Evolutionary conservation across 2,329 filamentous ascomycete genomes (phyloP), one percentile per base, ranked within the genome.

Genomic region (Albophoma yamanashiensis): DNA sequence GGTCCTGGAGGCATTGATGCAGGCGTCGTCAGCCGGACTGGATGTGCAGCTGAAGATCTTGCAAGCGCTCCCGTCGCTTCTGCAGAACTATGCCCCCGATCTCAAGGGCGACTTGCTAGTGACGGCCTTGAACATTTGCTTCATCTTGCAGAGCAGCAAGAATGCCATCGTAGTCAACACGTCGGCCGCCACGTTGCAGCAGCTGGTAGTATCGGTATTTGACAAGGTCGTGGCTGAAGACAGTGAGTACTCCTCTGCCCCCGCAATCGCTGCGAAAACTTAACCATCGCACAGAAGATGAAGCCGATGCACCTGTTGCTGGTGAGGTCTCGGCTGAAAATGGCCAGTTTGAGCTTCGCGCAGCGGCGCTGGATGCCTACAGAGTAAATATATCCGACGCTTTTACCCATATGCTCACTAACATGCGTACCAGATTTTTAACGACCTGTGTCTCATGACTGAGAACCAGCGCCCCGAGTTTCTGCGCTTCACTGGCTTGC

Each of bases 41-140:
- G 94, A 99, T 75, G 89, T 97, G 3, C 94, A 99, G 70, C 84
- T 99, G 65, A 97, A 97, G 74, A 94, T 97, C 58, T 78, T 99
- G 17, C 94, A 99, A 72, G 91, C 92, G 1, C 76, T 99, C 20
- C 94, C 94, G 4, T 91, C 92, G 1, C 75, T 99, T 42, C 76
- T 97, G 31, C 92, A 97, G 66, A 96, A 96, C 68, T 97, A 97
- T 74, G 85, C 90, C 0, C 80, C 82, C 42, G 89, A 96, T 60
- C 78, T 99, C 43, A 86, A 88, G 62, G 91, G 89, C 2, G 89
- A 93, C 62, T 78, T 96, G 40, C 80, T 99, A 45, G 89, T 91
- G 36, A 91, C 85, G 12, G 85, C 90, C 0, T 76, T 99, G 65
- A 92, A 96, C 70, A 91, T 96, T 70, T 97, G 94, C 75, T 94